A percentile compares a stretch with the other conserved stretches of the same genome.
Evolutionary conservation across 1,139 yeast genomes (phyloP).

Genomic region (Pichia sp.): DNA sequence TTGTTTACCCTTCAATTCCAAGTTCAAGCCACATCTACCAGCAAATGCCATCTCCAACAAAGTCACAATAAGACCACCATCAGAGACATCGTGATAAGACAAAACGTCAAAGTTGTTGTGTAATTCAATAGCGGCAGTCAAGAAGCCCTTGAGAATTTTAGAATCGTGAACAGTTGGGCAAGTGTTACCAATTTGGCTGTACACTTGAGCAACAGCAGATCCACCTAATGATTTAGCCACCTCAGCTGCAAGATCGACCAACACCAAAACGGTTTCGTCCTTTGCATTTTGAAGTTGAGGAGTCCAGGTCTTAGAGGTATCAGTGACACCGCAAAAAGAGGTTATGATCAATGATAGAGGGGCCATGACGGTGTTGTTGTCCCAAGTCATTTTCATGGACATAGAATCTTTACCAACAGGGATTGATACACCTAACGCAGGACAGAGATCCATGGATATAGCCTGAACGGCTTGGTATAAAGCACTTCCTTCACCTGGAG

Average conservation of each 20-base stretch:
- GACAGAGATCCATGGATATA: slow-evolving; percentile 90
- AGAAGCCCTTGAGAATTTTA: slow-evolving; percentile 58
- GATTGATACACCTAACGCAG: slow-evolving; percentile 82
- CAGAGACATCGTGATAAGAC: slow-evolving; percentile 95
- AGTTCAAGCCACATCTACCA: slow-evolving; percentile 75
- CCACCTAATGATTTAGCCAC: slow-evolving; percentile 74
- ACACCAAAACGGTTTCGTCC: slow-evolving; percentile 61
- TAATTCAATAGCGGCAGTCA: slow-evolving; percentile 62
- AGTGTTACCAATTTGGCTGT: slow-evolving; percentile 74
- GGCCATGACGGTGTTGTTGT: slow-evolving; percentile 83
- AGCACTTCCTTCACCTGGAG: slow-evolving; percentile 92
- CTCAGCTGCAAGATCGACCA: slow-evolving; percentile 72
- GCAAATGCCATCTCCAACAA: slow-evolving; percentile 96
- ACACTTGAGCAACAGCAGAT: slow-evolving; percentile 92
- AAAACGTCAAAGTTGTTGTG: slow-evolving; percentile 67
- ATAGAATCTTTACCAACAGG: slow-evolving; percentile 99
- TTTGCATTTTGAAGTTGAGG: slow-evolving; percentile 58
- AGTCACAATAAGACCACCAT: slow-evolving; percentile 91
- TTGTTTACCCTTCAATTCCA: slow-evolving; percentile 34
- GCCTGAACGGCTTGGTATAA: slow-evolving; percentile 97
- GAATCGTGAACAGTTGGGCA: slow-evolving; percentile 83
- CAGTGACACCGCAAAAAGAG: slow-evolving; percentile 82
- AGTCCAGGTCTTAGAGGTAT: slow-evolving; percentile 93
- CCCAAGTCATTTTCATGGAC: slow-evolving; percentile 99
- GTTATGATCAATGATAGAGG: slow-evolving; percentile 92